phyloP scores from a whole-genome alignment of 192 early-diverging fungal genomes.

The Lobosporangium transversale region DNA sequence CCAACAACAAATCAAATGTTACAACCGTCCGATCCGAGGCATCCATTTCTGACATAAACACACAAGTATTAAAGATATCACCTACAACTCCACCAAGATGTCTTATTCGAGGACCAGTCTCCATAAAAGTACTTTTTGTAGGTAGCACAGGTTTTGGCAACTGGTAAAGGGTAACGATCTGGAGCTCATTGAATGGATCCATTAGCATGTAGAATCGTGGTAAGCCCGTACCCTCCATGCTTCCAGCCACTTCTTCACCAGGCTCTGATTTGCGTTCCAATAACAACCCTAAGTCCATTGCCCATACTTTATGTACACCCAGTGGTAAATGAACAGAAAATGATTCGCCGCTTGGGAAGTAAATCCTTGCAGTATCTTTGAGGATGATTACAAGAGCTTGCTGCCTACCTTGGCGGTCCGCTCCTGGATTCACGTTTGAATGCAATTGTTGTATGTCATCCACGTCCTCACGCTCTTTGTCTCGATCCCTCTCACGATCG shows the following conservation, averaged over 20 bases:
- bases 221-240: constrained; percentile 4
- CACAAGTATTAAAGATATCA: constrained; percentile 36
- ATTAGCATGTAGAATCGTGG: constrained; percentile 56
- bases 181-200: constrained; percentile 59
- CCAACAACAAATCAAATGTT: constrained; percentile 21
- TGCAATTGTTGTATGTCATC: neutral
- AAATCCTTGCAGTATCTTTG: constrained; percentile 39
- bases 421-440: neutral
- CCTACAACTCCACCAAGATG: constrained; percentile 7
- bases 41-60: constrained; percentile 16
- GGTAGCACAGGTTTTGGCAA: constrained; percentile 12
- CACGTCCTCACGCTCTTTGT: constrained; percentile 7
- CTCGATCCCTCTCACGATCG: constrained; percentile 9
- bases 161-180: constrained; percentile 40
- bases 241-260: constrained; percentile 3
- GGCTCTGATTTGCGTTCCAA: constrained; percentile 44
- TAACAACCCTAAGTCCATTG: constrained; percentile 58
- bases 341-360: constrained; percentile 48
- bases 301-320: constrained; percentile 52
- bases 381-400: constrained; percentile 51
- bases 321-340: constrained; percentile 54
- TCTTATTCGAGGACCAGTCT: constrained; percentile 23
- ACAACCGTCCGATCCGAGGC: constrained; percentile 8
- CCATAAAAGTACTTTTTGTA: constrained; percentile 5
- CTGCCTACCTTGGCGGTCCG: constrained; percentile 22